Conservation (phyloP, 2,329 filamentous ascomycete species). For the Tolypocladium cylindrosporum region DNA sequence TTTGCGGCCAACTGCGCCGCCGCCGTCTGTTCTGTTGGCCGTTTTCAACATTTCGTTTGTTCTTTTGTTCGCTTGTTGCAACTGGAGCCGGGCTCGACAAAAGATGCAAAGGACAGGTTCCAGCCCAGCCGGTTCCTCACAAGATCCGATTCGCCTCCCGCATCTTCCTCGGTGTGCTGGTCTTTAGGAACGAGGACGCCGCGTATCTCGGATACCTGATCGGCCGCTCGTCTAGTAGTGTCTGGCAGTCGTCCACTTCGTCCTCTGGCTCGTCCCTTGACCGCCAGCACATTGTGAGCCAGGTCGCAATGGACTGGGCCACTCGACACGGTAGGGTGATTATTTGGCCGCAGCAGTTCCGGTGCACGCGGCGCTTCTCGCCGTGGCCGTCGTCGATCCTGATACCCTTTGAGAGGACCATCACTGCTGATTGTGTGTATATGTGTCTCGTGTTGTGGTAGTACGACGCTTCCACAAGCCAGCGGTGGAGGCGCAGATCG, state of each 20-base stretch:
- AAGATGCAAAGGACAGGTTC: neutral
- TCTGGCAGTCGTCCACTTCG: constrained; percentile 5
- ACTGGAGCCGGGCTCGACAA: neutral
- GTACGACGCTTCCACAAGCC: neutral
- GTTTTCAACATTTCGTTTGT: neutral
- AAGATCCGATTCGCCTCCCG: constrained; percentile 23
- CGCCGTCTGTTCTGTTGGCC: neutral
- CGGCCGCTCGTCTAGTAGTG: constrained; percentile 1
- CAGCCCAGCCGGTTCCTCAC: constrained; percentile 3
- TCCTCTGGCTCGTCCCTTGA: neutral
- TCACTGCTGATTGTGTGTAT: neutral
- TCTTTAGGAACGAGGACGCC: constrained; percentile 28
- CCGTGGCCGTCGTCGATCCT: constrained; percentile 26
- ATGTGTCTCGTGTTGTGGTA: neutral
- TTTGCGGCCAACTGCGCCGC: neutral
- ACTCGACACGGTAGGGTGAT: neutral
- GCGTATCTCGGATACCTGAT: constrained; percentile 26
- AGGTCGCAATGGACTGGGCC: neutral
- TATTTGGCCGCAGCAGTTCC: neutral
- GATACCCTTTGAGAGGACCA: neutral
- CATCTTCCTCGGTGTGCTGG: constrained; percentile 29
- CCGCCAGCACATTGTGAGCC: constrained; percentile 5
- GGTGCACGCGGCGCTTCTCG: constrained; percentile 7
- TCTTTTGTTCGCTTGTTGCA: neutral
- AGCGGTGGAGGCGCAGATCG: neutral